Evolutionary conservation across 2,329 filamentous ascomycete species (phyloP).

Genomic region (Neonectria neomacrospora): DNA sequence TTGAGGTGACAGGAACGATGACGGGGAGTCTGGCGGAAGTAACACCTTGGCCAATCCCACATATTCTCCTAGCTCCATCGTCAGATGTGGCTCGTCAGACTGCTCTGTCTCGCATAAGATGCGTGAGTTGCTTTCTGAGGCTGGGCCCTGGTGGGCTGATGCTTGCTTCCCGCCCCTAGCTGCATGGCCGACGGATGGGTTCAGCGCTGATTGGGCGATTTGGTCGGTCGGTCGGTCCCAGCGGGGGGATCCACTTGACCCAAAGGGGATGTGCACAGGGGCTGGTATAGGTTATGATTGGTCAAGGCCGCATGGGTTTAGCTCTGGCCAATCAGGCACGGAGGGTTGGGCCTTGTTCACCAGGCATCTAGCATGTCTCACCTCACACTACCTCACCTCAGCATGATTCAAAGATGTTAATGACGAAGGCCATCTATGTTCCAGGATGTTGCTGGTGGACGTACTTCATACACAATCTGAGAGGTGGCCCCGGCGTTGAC

Average conservation of each 20-base stretch:
- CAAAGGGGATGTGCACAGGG: not conserved
- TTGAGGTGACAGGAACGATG: not conserved
- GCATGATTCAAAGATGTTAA: not conserved
- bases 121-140: not conserved
- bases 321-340: not conserved
- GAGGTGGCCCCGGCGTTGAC: too few relatives aligned
- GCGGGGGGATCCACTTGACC: not conserved
- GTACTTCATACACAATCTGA: too few relatives aligned
- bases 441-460: too few relatives aligned
- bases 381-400: not conserved
- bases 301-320: not conserved
- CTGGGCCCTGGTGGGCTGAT: slow-evolving; percentile 5
- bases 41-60: not conserved
- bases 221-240: slow-evolving; percentile 3
- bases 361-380: not conserved
- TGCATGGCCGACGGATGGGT: not conserved
- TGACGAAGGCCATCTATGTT: not conserved
- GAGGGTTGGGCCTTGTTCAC: not conserved
- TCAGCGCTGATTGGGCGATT: slow-evolving; percentile 5
- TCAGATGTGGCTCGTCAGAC: not conserved
- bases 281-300: not conserved
- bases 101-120: not conserved
- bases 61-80: not conserved
- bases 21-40: not conserved
- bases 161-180: slow-evolving; percentile 22